phyloP scores from a whole-genome alignment of 257 asterid genomes.

The Solanum pennellii region DNA sequence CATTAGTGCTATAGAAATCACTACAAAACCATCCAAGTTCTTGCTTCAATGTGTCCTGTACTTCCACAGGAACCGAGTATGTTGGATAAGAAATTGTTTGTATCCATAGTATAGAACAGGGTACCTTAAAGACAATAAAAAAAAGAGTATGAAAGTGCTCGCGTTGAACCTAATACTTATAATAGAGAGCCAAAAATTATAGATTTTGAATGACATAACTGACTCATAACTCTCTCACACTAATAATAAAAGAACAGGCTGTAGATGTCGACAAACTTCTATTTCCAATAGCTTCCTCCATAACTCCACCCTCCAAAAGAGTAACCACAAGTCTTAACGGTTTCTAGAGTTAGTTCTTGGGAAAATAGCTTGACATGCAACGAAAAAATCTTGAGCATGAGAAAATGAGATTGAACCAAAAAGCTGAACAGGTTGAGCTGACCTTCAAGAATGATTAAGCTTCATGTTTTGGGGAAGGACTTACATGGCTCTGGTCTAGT shows the following conservation, averaged over 20 bases:
- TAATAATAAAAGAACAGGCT: neutral
- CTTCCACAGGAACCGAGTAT: neutral
- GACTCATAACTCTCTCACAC: neutral
- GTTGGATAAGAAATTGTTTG: neutral
- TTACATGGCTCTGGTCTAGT: neutral
- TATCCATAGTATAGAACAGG: neutral
- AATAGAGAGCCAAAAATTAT: neutral
- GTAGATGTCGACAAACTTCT: neutral
- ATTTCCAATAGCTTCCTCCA: neutral
- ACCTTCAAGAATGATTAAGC: neutral
- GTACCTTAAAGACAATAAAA: neutral
- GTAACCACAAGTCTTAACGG: neutral
- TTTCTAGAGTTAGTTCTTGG: neutral
- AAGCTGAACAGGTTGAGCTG: neutral
- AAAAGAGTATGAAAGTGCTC: neutral
- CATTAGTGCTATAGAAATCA: neutral
- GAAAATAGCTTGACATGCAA: neutral
- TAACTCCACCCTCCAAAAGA: neutral
- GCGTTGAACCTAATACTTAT: neutral
- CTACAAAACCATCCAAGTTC: neutral
- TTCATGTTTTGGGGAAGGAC: neutral
- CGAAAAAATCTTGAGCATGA: neutral
- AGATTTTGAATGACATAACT: neutral
- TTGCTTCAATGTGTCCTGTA: neutral
- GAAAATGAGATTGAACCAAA: neutral